Evolutionary conservation across 225 moss, liverwort and hornwort species (phyloP).

Genomic region (Antitrichia curtipendula): DNA sequence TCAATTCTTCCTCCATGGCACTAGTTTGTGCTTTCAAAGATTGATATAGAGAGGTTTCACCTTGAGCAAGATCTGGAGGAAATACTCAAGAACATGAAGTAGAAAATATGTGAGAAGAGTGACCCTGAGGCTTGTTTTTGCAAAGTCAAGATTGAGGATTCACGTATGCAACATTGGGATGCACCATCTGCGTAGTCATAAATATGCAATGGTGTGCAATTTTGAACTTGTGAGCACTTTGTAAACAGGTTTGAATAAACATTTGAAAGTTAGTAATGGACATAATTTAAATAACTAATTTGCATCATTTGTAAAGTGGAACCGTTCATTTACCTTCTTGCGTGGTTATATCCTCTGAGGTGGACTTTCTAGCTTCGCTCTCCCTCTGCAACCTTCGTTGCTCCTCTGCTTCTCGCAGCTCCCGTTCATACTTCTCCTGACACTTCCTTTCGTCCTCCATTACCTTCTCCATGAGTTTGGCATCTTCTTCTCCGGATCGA

Average conservation of each 20-base stretch:
- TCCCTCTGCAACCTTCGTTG: neutral
- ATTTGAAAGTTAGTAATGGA: neutral
- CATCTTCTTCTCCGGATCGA: constrained; percentile 19
- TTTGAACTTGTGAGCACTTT: neutral
- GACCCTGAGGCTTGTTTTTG: neutral
- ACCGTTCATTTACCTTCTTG: neutral
- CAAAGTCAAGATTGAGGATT: neutral
- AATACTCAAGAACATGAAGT: neutral
- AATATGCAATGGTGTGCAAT: neutral
- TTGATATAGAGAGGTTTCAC: neutral
- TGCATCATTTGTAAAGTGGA: neutral
- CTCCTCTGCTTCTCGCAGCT: constrained; percentile 12
- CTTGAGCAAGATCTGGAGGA: neutral
- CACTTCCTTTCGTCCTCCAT: constrained; percentile 35
- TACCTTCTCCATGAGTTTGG: constrained; percentile 8
- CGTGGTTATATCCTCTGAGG: neutral
- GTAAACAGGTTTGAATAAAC: neutral
- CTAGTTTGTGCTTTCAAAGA: constrained; percentile 9
- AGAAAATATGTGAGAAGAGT: neutral
- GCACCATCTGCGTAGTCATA: neutral
- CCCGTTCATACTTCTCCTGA: constrained; percentile 23
- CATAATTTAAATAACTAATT: neutral
- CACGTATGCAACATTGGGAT: neutral
- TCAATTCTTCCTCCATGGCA: neutral
- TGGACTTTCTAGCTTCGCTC: neutral